These are phyloP conservation scores for Podaxis carcinomalis DNA, from an alignment of 768 basidiomycete species.

Conservation along the genomic window DNA sequence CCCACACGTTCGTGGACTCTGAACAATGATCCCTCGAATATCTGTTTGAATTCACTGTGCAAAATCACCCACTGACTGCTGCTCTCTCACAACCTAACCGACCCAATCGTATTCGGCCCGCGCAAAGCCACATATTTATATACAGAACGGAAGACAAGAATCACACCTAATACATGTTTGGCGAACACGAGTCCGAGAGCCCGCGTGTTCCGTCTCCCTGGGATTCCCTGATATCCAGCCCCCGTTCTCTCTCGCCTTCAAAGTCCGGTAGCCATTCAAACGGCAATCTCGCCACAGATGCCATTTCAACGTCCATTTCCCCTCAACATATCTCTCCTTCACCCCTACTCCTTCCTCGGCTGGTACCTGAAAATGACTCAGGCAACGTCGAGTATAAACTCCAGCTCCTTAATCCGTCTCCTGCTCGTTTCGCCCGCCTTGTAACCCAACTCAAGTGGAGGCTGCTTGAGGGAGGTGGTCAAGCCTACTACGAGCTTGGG, in stretches of 20 bases:
- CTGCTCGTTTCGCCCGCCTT: constrained; percentile 73
- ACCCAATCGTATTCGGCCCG: background rate
- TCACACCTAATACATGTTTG: constrained; percentile 52
- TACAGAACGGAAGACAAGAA: background rate
- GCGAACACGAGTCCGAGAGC: constrained; percentile 78
- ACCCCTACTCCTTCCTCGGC: constrained; percentile 37
- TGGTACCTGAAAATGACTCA: constrained; percentile 76
- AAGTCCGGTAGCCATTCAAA: constrained; percentile 27
- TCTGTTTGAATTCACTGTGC: constrained; percentile 2
- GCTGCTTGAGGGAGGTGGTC: constrained; percentile 77
- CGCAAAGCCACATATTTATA: constrained; percentile 8
- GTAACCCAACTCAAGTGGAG: constrained; percentile 97
- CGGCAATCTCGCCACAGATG: constrained; percentile 8
- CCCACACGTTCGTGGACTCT: background rate
- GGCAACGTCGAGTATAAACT: constrained; percentile 96
- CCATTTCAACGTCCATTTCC: background rate
- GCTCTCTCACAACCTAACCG: background rate
- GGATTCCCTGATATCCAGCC: constrained; percentile 66
- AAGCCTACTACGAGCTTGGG: constrained; percentile 79
- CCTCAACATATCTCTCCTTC: constrained; percentile 2
- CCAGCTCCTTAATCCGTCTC: constrained; percentile 76
- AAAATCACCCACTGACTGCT: background rate
- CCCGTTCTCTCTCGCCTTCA: constrained; percentile 38
- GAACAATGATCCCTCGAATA: constrained; percentile 30
- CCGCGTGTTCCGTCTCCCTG: constrained; percentile 78